A percentile compares a stretch with the other conserved stretches of the same genome.
Evolutionary conservation across 2,329 filamentous ascomycete genomes (phyloP).

Genomic region (Rhexocercosporidium sp.): DNA sequence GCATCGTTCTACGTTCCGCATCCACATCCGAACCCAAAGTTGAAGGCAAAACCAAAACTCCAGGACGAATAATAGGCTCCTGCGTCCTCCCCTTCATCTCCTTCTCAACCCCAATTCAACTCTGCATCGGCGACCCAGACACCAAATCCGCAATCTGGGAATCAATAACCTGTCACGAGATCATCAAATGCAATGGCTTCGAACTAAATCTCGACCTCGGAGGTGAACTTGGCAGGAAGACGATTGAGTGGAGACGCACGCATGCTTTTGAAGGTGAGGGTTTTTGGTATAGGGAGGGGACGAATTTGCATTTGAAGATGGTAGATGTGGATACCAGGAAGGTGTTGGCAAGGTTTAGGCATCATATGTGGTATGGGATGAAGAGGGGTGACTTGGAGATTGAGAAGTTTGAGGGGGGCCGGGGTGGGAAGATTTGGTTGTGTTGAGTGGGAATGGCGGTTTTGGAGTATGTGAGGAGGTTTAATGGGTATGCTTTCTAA

Average conservation of each 20-base stretch:
- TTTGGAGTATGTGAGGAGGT: slow-evolving; percentile 2
- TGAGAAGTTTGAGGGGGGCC: neutral
- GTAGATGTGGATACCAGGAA: neutral
- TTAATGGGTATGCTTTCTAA: neutral
- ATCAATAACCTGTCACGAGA: neutral
- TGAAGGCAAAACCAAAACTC: too few species aligned
- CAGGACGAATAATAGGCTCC: neutral
- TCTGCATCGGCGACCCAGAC: neutral
- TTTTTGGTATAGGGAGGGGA: neutral
- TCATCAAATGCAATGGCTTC: neutral
- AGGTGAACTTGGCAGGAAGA: neutral
- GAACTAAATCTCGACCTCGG: neutral
- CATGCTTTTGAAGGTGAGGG: neutral
- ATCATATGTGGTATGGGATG: slow-evolving; percentile 6
- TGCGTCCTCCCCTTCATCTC: slow-evolving; percentile 6
- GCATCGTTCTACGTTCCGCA: neutral
- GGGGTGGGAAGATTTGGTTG: neutral
- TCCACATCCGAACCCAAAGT: neutral
- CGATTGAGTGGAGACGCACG: slow-evolving; percentile 2
- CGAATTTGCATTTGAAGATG: slow-evolving; percentile 5
- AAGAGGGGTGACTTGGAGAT: slow-evolving; percentile 4
- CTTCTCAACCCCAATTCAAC: neutral
- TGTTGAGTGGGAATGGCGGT: slow-evolving; percentile 2
- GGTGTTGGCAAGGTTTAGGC: slow-evolving; percentile 1
- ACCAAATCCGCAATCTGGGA: neutral